Percentiles rank a stretch among this genome's conserved stretches.
phyloP scores from a whole-genome alignment of 768 basidiomycete genomes.

The Jaapia argillacea region DNA sequence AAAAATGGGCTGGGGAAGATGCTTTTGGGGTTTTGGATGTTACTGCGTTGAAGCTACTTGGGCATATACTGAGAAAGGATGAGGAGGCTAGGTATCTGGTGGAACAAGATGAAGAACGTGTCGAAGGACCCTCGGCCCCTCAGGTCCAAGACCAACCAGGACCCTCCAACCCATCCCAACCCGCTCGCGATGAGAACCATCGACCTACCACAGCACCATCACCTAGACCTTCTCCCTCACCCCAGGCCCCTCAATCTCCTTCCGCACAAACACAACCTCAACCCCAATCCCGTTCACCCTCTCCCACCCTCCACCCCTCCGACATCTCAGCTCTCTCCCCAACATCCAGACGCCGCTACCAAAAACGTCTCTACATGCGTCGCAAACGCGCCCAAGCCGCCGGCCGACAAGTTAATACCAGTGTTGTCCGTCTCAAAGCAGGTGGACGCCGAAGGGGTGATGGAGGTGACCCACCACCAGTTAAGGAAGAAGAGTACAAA shows the following conservation, averaged over 20 bases:
- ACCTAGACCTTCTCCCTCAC: not conserved
- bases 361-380: constrained; percentile 66
- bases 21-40: constrained; percentile 19
- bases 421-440: constrained; percentile 26
- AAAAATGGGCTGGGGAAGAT: constrained; percentile 19
- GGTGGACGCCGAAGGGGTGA: constrained; percentile 21
- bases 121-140: not conserved
- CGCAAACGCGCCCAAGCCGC: constrained; percentile 45
- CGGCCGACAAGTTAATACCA: constrained; percentile 24
- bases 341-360: constrained; percentile 38
- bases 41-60: constrained; percentile 22
- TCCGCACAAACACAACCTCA: constrained; percentile 11
- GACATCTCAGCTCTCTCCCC: constrained; percentile 27
- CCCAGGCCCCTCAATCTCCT: constrained; percentile 1
- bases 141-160: too few species aligned
- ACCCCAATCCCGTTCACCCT: too few species aligned
- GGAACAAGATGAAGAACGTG: not conserved
- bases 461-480: not conserved
- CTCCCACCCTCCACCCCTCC: too few species aligned
- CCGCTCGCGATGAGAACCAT: too few species aligned
- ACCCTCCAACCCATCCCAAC: too few species aligned
- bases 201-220: not conserved
- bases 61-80: constrained; percentile 22
- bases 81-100: constrained; percentile 12
- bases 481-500: constrained; percentile 15